Evolutionary conservation across 768 basidiomycete species (phyloP), one percentile per base, ranked within the genome.

Genomic region (Pisolithus marmoratus): DNA sequence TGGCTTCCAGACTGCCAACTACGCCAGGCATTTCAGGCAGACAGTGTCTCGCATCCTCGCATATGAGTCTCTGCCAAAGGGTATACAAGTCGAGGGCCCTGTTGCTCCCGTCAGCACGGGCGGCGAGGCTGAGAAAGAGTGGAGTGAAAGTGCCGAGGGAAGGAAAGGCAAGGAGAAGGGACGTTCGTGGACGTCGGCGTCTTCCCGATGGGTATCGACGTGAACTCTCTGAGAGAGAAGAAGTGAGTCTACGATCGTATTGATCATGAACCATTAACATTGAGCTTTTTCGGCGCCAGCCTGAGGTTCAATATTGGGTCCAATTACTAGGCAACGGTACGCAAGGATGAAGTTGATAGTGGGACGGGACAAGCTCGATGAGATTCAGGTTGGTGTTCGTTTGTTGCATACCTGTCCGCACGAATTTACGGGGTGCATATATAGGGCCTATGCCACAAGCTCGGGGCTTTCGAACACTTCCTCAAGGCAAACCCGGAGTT

Each of bases 271-370:
- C 38, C 15, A 14, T 24, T 27, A 9, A 27, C 27, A 27, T 27
- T 5, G 27, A 27, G 27, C 27, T 7, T 7, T 27, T n/a, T n/a
- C n/a, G n/a, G n/a, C n/a, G n/a, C n/a, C n/a, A n/a, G n/a, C n/a
- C n/a, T n/a, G n/a, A n/a, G n/a, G n/a, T n/a, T n/a, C n/a, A n/a
- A n/a, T n/a, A n/a, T n/a, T n/a, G n/a, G n/a, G n/a, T n/a, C n/a
- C n/a, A n/a, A n/a, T n/a, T n/a, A n/a, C n/a, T n/a, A n/a, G n/a
- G n/a, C n/a, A n/a, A n/a, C n/a, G n/a, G n/a, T n/a, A n/a, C n/a
- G n/a, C n/a, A n/a, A n/a, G n/a, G n/a, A 86, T 90, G 81, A 90
- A 89, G 70, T 75, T 93, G 60, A 79, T 94, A 46, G 91, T 94
- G 0, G 92, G 90, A 0, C 73, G 91, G 2, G 91, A 94, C 66